Percentiles rank a stretch among this genome's conserved stretches.
These are phyloP conservation scores for Primulina huaijiensis DNA, from an alignment of 257 asterid species.

Conservation along the genomic window DNA sequence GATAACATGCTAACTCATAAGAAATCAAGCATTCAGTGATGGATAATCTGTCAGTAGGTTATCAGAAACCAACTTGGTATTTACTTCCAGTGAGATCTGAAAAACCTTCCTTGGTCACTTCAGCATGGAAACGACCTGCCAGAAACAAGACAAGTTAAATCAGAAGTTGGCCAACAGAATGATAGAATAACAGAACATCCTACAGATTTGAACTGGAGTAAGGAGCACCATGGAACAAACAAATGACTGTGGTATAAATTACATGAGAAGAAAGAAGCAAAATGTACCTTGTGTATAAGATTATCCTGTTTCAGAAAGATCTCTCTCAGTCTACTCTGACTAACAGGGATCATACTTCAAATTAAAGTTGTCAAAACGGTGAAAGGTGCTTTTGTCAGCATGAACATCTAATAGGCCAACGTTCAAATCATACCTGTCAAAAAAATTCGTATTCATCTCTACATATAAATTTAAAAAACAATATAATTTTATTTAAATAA, in stretches of 20 bases:
- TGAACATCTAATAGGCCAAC: conserved; percentile 96
- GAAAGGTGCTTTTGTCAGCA: conserved; percentile 99
- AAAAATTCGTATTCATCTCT: too few relatives aligned
- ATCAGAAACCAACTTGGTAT: conserved; percentile 71
- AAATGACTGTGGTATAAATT: not conserved
- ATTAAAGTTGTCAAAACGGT: conserved; percentile 97
- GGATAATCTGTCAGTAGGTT: conserved; percentile 19
- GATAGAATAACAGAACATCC: not conserved
- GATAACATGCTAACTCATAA: not conserved
- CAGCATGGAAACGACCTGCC: conserved; percentile 93
- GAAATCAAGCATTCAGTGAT: conserved; percentile 6
- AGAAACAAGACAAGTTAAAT: conserved; percentile 26
- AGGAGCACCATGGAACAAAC: not conserved
- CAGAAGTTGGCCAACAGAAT: conserved; percentile 20
- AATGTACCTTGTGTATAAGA: conserved; percentile 96
- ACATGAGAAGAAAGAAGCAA: not conserved
- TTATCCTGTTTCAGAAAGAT: conserved; percentile 95
- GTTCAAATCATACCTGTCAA: conserved; percentile 83
- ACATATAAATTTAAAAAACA: too few relatives aligned
- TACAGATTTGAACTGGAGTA: conserved; percentile 15
- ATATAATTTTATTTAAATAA: too few relatives aligned
- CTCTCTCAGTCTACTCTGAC: conserved; percentile 98
- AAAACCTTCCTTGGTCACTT: conserved; percentile 91
- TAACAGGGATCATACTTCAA: conserved; percentile 97
- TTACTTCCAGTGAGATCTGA: conserved; percentile 78